Percentiles rank a stretch among this genome's conserved stretches.
Conservation (phyloP, 805 yeast species). For the Debaryomyces hansenii region DNA sequence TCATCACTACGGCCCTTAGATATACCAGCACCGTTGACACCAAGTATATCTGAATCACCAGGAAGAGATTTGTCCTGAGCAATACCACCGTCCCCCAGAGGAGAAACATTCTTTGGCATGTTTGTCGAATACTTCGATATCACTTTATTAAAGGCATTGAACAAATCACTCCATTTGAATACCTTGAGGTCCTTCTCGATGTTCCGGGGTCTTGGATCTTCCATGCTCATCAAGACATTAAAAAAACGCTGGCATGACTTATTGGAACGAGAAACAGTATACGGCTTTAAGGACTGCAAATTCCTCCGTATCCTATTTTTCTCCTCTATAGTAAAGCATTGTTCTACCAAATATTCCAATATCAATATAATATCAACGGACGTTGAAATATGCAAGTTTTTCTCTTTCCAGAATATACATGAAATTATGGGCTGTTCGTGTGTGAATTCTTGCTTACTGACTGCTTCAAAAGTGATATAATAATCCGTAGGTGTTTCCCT, state of each 20-base stretch:
- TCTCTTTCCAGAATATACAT: slow-evolving; percentile 59
- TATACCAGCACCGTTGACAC: background rate
- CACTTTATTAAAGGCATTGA: slow-evolving; percentile 55
- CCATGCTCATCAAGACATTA: slow-evolving; percentile 55
- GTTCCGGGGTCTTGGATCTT: slow-evolving; percentile 64
- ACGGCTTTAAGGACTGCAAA: slow-evolving; percentile 61
- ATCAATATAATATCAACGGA: slow-evolving; percentile 63
- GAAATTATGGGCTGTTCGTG: slow-evolving; percentile 48
- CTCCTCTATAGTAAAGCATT: slow-evolving; percentile 61
- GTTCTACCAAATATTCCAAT: slow-evolving; percentile 56
- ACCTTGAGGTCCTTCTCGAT: slow-evolving; percentile 73
- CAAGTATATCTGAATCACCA: background rate
- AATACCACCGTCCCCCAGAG: background rate
- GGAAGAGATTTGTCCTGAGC: background rate
- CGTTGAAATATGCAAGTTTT: slow-evolving; percentile 52
- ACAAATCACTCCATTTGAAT: slow-evolving; percentile 56
- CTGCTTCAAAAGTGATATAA: slow-evolving; percentile 36
- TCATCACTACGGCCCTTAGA: background rate
- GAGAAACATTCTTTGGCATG: background rate
- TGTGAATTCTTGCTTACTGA: slow-evolving; percentile 33
- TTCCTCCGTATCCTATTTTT: slow-evolving; percentile 69
- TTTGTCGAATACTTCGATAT: slow-evolving; percentile 51
- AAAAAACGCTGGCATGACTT: slow-evolving; percentile 29
- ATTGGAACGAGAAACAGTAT: slow-evolving; percentile 53
- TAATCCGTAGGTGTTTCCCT: slow-evolving; percentile 33